These are phyloP conservation scores for Ogataea sp. DNA, from an alignment of 805 yeast species.

Conservation along the genomic window DNA sequence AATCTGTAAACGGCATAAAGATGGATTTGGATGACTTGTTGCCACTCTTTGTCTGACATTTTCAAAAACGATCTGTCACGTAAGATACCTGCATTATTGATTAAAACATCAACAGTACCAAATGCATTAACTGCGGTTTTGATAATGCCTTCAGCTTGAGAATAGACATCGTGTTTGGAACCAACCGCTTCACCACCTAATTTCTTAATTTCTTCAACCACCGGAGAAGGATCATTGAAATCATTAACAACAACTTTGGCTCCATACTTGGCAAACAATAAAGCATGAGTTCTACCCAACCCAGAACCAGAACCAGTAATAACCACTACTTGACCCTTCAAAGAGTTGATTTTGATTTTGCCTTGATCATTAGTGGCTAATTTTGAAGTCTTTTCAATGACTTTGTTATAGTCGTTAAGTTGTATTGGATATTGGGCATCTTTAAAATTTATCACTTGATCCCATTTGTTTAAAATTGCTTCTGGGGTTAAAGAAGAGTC, in stretches of 20 bases:
- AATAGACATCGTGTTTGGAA: slow-evolving; percentile 74
- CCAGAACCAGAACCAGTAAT: slow-evolving; percentile 97
- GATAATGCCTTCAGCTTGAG: slow-evolving; percentile 66
- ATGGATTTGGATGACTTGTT: slow-evolving; percentile 72
- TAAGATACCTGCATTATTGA: slow-evolving; percentile 92
- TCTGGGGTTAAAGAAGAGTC: slow-evolving; percentile 77
- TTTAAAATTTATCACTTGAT: slow-evolving; percentile 54
- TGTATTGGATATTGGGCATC: slow-evolving; percentile 60
- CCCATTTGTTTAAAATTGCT: slow-evolving; percentile 62
- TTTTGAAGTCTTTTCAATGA: slow-evolving; percentile 43
- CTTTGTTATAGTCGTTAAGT: slow-evolving; percentile 60
- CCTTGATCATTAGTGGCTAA: slow-evolving; percentile 47
- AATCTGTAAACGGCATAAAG: slow-evolving; percentile 73
- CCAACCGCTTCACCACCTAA: slow-evolving; percentile 72
- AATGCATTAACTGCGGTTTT: slow-evolving; percentile 66
- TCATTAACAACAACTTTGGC: slow-evolving; percentile 95
- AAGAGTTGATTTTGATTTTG: slow-evolving; percentile 38
- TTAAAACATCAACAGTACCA: slow-evolving; percentile 78
- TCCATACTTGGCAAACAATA: slow-evolving; percentile 79
- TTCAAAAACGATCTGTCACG: slow-evolving; percentile 84
- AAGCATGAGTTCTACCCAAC: slow-evolving; percentile 85
- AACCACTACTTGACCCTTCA: slow-evolving; percentile 79
- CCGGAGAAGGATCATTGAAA: slow-evolving; percentile 62
- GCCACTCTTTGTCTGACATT: slow-evolving; percentile 82
- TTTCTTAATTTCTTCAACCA: slow-evolving; percentile 65